Evolutionary conservation across 352 stramenopile species (phyloP).

Genomic region (Pythium myriotylum): DNA sequence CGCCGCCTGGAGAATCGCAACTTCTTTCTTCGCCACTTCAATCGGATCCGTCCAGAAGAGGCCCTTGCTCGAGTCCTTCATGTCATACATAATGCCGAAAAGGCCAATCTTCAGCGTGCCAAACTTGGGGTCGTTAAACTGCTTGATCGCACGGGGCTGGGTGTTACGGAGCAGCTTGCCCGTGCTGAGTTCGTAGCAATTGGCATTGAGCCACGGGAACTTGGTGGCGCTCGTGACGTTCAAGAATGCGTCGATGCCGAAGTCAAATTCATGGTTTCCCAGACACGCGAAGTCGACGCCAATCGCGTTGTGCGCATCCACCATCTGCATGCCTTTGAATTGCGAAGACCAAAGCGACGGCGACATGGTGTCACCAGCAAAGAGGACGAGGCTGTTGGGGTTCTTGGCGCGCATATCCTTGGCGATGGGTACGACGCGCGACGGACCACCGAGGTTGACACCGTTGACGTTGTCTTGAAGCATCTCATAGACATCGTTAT

Average conservation of each 20-base stretch:
- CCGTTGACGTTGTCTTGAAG: conserved; percentile 53
- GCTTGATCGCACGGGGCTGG: conserved; percentile 44
- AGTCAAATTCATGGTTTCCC: conserved; percentile 81
- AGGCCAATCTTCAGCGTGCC: conserved; percentile 55
- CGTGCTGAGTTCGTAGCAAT: too few relatives aligned
- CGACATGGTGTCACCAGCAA: conserved; percentile 71
- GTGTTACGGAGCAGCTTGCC: conserved; percentile 51
- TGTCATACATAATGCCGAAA: conserved; percentile 78
- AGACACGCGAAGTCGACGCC: conserved; percentile 65
- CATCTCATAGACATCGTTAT: conserved; percentile 81
- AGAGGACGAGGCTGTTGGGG: conserved; percentile 74
- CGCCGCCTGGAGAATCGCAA: conserved; percentile 36
- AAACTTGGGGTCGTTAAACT: conserved; percentile 35
- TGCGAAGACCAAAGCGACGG: conserved; percentile 75
- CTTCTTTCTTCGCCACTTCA: conserved; percentile 44
- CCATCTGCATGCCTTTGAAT: conserved; percentile 77
- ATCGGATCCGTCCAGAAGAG: conserved; percentile 69
- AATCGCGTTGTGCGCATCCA: conserved; percentile 69
- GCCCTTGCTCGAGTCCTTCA: too few relatives aligned
- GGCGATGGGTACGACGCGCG: too few relatives aligned
- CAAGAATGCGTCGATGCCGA: conserved; percentile 67
- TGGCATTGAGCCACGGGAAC: too few relatives aligned
- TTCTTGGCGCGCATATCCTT: too few relatives aligned
- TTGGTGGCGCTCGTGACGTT: conserved; percentile 74
- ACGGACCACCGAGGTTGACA: conserved; percentile 56